These are phyloP conservation scores for Cladosporium colombiae DNA, from an alignment of 2,329 filamentous ascomycete genomes.

Conservation along the genomic window DNA sequence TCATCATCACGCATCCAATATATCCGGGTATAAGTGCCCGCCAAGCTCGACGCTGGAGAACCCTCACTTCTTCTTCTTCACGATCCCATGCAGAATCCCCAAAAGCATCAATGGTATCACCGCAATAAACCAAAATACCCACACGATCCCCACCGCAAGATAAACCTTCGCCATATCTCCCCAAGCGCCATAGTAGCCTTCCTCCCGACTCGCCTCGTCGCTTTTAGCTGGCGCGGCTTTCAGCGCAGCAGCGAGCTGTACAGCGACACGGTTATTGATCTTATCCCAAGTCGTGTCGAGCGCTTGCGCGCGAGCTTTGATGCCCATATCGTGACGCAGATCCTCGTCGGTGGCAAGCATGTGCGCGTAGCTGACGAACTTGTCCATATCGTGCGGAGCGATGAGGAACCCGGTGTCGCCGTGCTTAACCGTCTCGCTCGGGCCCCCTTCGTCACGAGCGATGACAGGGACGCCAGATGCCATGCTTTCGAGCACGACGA, in stretches of 20 bases:
- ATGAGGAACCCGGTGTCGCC: slow-evolving; percentile 63
- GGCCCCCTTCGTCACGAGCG: slow-evolving; percentile 68
- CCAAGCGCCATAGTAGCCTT: slow-evolving; percentile 34
- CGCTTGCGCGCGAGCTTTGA: slow-evolving; percentile 56
- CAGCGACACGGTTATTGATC: slow-evolving; percentile 69
- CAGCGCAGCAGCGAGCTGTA: slow-evolving; percentile 58
- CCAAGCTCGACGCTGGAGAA: slow-evolving; percentile 48
- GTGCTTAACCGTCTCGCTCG: slow-evolving; percentile 65
- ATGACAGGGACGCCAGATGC: slow-evolving; percentile 69
- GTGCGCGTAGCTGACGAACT: slow-evolving; percentile 58
- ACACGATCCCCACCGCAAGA: slow-evolving; percentile 37
- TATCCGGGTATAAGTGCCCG: not conserved
- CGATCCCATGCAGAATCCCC: slow-evolving; percentile 42
- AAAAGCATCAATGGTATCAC: slow-evolving; percentile 37
- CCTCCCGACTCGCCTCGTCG: slow-evolving; percentile 22
- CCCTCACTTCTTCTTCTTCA: slow-evolving; percentile 89
- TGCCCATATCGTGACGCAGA: slow-evolving; percentile 50
- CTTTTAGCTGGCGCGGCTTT: slow-evolving; percentile 21
- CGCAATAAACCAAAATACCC: slow-evolving; percentile 41
- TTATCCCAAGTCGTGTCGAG: slow-evolving; percentile 69
- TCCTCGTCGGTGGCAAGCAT: slow-evolving; percentile 50
- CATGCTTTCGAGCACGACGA: slow-evolving; percentile 72
- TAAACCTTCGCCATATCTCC: slow-evolving; percentile 33
- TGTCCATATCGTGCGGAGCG: slow-evolving; percentile 59
- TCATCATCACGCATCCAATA: not conserved